Percentiles rank a stretch among this genome's conserved stretches.
phyloP scores from a whole-genome alignment of 352 stramenopile genomes.

The Pythium utonaiense region DNA sequence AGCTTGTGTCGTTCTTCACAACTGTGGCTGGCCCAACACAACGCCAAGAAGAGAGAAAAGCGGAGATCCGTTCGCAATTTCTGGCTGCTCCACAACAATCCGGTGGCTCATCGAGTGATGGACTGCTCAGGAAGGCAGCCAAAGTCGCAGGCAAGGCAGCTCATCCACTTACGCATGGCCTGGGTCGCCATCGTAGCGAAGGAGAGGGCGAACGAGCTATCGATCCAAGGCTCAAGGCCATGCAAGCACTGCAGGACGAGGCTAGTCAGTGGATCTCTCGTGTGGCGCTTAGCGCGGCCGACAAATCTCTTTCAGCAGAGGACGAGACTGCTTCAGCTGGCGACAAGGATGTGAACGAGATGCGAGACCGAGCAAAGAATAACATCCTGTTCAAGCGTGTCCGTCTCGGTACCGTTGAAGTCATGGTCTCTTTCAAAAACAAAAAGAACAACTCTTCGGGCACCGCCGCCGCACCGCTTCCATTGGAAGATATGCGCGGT shows the following conservation, averaged over 20 bases:
- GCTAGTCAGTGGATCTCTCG: slow-evolving; percentile 37
- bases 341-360: slow-evolving; percentile 31
- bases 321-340: not conserved
- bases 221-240: slow-evolving; percentile 8
- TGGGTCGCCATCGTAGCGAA: slow-evolving; percentile 24
- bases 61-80: slow-evolving; percentile 66
- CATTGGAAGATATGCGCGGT: slow-evolving; percentile 82
- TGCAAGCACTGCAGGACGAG: slow-evolving; percentile 42
- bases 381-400: slow-evolving; percentile 82
- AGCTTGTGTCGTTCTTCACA: slow-evolving; percentile 60
- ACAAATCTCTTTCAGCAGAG: not conserved
- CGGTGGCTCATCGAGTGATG: slow-evolving; percentile 25
- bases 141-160: slow-evolving; percentile 64
- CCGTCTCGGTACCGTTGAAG: slow-evolving; percentile 68
- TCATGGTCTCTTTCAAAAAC: slow-evolving; percentile 83
- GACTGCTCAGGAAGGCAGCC: slow-evolving; percentile 51
- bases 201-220: not conserved
- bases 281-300: slow-evolving; percentile 16
- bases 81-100: slow-evolving; percentile 29
- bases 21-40: slow-evolving; percentile 19
- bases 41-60: slow-evolving; percentile 49
- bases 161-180: slow-evolving; percentile 44
- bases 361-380: slow-evolving; percentile 40
- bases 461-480: slow-evolving; percentile 28
- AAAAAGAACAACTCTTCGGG: slow-evolving; percentile 36